These are phyloP conservation scores for Lentinula guzmanii DNA, from an alignment of 768 basidiomycete genomes.

Conservation along the genomic window DNA sequence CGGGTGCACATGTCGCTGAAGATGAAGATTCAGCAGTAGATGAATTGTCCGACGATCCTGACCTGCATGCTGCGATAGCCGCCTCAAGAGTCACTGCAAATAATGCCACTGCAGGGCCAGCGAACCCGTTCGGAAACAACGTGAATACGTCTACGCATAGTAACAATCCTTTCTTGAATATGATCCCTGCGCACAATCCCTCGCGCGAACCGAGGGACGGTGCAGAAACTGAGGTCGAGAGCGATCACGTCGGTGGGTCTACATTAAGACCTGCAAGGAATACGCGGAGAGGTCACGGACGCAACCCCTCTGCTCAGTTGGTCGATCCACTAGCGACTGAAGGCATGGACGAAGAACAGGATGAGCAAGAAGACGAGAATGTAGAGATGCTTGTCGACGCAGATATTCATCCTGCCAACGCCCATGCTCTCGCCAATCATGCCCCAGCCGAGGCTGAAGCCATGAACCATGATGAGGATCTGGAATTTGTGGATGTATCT, in stretches of 20 bases:
- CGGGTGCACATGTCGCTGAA: not conserved
- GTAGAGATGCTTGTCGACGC: conserved; percentile 7
- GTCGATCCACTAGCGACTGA: conserved; percentile 16
- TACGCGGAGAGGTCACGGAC: not conserved
- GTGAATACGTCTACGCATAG: not conserved
- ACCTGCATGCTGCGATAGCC: not conserved
- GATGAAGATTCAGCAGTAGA: conserved; percentile 1
- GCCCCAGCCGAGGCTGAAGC: not conserved
- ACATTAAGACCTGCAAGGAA: not conserved
- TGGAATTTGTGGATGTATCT: conserved; percentile 6
- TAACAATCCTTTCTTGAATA: not conserved
- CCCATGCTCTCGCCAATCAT: not conserved
- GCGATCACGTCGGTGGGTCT: conserved; percentile 13
- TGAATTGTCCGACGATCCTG: not conserved
- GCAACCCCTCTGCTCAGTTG: conserved; percentile 6
- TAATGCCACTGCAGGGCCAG: not conserved
- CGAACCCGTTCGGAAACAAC: not conserved
- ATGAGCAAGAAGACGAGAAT: conserved; percentile 7
- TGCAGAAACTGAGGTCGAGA: conserved; percentile 34
- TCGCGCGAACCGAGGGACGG: conserved; percentile 14
- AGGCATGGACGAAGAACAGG: conserved; percentile 31
- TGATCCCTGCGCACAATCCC: not conserved
- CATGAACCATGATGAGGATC: conserved; percentile 6
- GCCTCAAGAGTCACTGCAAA: not conserved
- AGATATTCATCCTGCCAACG: not conserved